phyloP scores from a whole-genome alignment of 371 early-diverging fungal genomes.

The Mortierella sp. region DNA sequence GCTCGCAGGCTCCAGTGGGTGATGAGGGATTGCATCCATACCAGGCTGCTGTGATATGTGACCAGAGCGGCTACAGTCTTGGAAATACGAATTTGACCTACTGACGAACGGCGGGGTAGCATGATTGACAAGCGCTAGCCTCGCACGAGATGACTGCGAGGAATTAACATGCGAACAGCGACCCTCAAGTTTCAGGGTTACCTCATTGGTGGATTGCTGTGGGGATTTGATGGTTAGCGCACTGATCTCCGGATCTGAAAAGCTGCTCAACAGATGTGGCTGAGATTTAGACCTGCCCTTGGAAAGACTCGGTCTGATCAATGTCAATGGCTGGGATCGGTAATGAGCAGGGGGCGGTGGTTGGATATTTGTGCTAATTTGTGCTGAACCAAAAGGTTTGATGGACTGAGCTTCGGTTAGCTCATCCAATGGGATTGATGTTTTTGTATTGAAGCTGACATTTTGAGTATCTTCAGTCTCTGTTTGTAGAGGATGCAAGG shows the following conservation, averaged over 20 bases:
- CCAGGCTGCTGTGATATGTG: not conserved
- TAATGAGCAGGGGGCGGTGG: not conserved
- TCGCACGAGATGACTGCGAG: not conserved
- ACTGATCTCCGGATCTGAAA: not conserved
- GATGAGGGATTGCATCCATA: not conserved
- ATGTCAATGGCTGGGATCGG: constrained; percentile 1
- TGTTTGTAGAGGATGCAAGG: not conserved
- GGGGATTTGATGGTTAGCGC: not conserved
- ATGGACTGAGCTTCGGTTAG: not conserved
- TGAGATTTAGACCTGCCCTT: constrained; percentile 26
- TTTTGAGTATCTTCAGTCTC: not conserved
- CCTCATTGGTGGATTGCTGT: not conserved
- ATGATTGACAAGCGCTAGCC: not conserved
- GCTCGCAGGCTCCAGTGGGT: not conserved
- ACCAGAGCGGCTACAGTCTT: not conserved
- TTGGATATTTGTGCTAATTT: not conserved
- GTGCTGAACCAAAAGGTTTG: not conserved
- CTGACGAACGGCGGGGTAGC: not conserved
- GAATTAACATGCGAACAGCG: not conserved
- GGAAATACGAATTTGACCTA: not conserved
- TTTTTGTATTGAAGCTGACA: not conserved
- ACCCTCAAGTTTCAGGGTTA: not conserved
- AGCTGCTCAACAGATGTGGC: constrained; percentile 12
- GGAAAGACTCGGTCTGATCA: not conserved
- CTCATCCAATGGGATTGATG: not conserved